Evolutionary conservation across 108 stramenopile species (phyloP), one percentile per base, ranked within the genome.

Genomic region (Pseudonitzschia multiseries): DNA sequence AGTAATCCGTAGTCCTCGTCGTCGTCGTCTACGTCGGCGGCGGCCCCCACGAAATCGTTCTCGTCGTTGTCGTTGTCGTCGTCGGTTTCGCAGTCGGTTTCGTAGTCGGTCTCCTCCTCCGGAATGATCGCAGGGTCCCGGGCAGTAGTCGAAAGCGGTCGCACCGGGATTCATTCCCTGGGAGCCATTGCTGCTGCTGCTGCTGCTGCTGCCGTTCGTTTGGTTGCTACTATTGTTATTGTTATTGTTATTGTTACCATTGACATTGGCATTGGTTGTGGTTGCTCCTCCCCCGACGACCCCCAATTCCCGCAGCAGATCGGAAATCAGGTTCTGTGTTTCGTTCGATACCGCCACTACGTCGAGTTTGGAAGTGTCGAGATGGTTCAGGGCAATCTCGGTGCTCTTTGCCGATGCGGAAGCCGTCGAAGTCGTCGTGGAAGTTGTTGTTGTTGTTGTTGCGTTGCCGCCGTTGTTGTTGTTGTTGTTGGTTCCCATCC

Each of bases 321-420:
- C 61, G 12, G 79, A 72, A 20, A 87, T 83, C 40, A 82, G 61
- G 22, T 69, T 46, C 12, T 87, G 63, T 57, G 85, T 77, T 41
- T 86, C 86, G 24, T 69, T 75, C 31, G 84, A 77, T 27, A 92
- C 33, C 0, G 73, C 75, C 18, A 92, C 61, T 15, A 79, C 66
- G 70, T 92, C 90, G 41, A 86, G 72, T 56, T 89, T 89, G 28
- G 78, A 76, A 0, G 79, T 73, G 70, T 92, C 88, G 22, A 87
- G 51, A 14, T 81, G 71, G 41, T 72, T 76, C 2, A 91, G 54
- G 0, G 84, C 75, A 36, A 40, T 40, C 9, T 57, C 46, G 8
- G 53, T 12, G 24, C 13, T 54, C 0, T 15, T 15, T 6, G 32
- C 36, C 33, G 32, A 62, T 0, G 33, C 3, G 26, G 61, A 13